These are phyloP conservation scores for Jackrogersella multiformis DNA, from an alignment of 495 filamentous ascomycete genomes.

Conservation along the genomic window DNA sequence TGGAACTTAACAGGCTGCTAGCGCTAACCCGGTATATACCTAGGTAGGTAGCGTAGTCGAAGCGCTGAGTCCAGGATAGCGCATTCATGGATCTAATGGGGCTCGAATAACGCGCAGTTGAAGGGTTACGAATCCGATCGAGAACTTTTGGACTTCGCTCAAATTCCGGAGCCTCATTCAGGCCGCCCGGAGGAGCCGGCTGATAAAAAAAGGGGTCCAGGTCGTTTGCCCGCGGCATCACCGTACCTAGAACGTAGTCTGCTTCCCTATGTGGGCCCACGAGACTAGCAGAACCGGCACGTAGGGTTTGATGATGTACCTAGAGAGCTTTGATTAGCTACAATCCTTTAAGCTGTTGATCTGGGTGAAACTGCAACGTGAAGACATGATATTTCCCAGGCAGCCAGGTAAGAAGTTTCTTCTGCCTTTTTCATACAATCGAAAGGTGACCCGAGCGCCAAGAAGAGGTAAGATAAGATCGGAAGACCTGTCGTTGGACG, in stretches of 20 bases:
- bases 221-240: conserved; percentile 3
- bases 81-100: conserved; percentile 18
- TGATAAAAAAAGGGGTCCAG: conserved; percentile 10
- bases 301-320: conserved; percentile 7
- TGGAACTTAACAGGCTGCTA: conserved; percentile 18
- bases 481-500: conserved; percentile 15
- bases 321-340: not conserved
- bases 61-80: conserved; percentile 11
- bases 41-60: too few species aligned
- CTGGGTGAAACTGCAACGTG: conserved; percentile 14
- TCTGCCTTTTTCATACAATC: conserved; percentile 3
- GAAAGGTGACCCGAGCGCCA: conserved; percentile 17
- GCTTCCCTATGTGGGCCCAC: conserved; percentile 1
- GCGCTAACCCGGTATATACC: conserved; percentile 16
- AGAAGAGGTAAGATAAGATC: conserved; percentile 32
- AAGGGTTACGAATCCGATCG: conserved; percentile 5
- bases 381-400: conserved; percentile 17
- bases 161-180: conserved; percentile 3
- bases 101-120: not conserved
- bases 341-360: conserved; percentile 11
- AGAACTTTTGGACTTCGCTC: not conserved
- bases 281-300: conserved; percentile 11
- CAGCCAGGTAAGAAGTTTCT: too few species aligned
- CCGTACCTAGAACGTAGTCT: conserved; percentile 2
- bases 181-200: not conserved